These are phyloP conservation scores for Pythium pectinolyticum DNA, from an alignment of 352 stramenopile genomes.

Conservation along the genomic window DNA sequence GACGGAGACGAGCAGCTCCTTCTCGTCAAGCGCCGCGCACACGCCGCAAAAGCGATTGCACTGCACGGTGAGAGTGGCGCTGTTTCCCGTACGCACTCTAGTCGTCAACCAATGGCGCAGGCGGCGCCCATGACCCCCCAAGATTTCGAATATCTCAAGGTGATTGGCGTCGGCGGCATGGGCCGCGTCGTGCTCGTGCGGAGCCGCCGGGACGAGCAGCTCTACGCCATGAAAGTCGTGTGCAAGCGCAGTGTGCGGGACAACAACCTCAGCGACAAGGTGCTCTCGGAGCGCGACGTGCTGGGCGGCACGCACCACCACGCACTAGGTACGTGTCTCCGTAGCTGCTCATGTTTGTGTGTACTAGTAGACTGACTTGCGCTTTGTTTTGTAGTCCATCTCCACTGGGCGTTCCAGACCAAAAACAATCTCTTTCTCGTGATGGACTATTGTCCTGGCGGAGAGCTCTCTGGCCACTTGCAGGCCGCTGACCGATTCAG, in stretches of 20 bases:
- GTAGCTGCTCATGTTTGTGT: not conserved
- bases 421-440: conserved; percentile 63
- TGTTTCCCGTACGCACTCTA: not conserved
- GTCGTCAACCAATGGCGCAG: not conserved
- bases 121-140: conserved; percentile 32
- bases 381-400: conserved; percentile 41
- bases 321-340: conserved; percentile 38
- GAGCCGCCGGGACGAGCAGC: conserved; percentile 40
- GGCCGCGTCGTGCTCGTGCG: conserved; percentile 81
- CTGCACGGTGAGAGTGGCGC: conserved; percentile 41
- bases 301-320: conserved; percentile 71
- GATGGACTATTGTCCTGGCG: conserved; percentile 82
- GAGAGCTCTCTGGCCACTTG: conserved; percentile 62
- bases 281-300: conserved; percentile 76
- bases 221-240: conserved; percentile 86
- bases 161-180: conserved; percentile 88
- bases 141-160: conserved; percentile 88
- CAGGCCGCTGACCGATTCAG: conserved; percentile 48
- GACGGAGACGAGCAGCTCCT: conserved; percentile 54
- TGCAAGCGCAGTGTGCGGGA: conserved; percentile 54
- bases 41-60: conserved; percentile 80
- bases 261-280: conserved; percentile 52
- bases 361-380: not conserved
- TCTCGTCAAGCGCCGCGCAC: conserved; percentile 55
- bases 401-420: conserved; percentile 82